Evolutionary conservation across 495 filamentous ascomycete species (phyloP).

Genomic region (Clohesyomyces aquaticus): DNA sequence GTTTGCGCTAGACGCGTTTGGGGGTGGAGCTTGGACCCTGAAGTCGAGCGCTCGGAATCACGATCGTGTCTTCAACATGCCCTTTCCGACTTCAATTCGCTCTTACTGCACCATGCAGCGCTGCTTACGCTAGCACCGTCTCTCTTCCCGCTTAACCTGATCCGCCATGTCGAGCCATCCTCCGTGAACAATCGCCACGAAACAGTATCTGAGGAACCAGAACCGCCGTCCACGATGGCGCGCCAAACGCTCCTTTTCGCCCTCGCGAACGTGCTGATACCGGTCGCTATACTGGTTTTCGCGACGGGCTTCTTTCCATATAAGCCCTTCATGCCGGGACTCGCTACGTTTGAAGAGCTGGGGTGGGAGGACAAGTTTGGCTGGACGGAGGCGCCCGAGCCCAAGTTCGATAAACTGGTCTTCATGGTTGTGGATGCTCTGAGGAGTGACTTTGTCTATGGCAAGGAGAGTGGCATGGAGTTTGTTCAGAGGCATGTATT

Average conservation of each 20-base stretch:
- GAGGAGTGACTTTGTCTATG: constrained; percentile 91
- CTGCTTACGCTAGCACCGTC: neutral
- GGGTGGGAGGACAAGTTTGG: constrained; percentile 12
- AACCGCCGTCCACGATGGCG: constrained; percentile 26
- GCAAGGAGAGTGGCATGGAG: constrained; percentile 74
- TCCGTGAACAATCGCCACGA: too few relatives aligned
- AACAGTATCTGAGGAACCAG: too few relatives aligned
- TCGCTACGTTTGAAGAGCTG: constrained; percentile 61
- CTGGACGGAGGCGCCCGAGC: constrained; percentile 53
- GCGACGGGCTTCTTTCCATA: constrained; percentile 96
- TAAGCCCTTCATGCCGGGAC: constrained; percentile 85
- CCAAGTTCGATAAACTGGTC: constrained; percentile 83
- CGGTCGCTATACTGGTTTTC: constrained; percentile 77
- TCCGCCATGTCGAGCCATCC: neutral
- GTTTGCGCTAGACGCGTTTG: constrained; percentile 9
- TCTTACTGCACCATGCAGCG: neutral
- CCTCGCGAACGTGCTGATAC: constrained; percentile 73
- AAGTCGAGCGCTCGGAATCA: neutral
- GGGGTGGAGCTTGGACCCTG: constrained; percentile 30
- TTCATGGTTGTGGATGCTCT: constrained; percentile 99
- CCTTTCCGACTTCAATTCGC: neutral
- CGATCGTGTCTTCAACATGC: constrained; percentile 6
- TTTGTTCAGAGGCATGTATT: constrained; percentile 80
- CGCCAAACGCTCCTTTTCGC: constrained; percentile 23
- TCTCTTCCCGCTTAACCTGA: neutral